Evolutionary conservation across 2,329 filamentous ascomycete species (phyloP).

Genomic region (Nigrograna mackinnonii): DNA sequence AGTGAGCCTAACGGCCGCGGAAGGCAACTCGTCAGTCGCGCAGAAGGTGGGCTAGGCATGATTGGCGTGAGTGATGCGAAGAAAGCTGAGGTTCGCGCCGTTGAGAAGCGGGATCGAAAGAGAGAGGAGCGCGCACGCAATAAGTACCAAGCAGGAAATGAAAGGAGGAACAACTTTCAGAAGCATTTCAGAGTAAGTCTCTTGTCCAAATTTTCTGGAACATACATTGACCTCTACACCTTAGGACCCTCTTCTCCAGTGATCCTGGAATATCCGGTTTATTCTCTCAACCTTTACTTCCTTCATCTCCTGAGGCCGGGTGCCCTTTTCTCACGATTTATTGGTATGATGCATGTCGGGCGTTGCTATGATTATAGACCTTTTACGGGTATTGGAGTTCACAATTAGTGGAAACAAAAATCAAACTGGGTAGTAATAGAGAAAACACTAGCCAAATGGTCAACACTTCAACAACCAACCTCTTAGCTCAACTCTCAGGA

Average conservation of each 20-base stretch:
- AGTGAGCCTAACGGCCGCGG: constrained; percentile 25
- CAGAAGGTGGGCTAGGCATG: constrained; percentile 77
- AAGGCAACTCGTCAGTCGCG: constrained; percentile 61
- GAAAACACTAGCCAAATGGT: too few relatives aligned
- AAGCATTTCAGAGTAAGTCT: constrained; percentile 66
- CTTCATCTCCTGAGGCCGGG: not conserved
- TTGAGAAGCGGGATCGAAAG: constrained; percentile 71
- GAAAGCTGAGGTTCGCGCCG: constrained; percentile 67
- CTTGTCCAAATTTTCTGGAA: too few relatives aligned
- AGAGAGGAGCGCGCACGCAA: constrained; percentile 64
- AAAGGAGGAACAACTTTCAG: constrained; percentile 77
- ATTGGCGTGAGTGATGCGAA: constrained; percentile 74
- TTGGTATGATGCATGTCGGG: not conserved
- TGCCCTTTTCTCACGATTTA: not conserved
- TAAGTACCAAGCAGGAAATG: constrained; percentile 66
- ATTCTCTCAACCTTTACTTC: not conserved
- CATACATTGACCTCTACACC: too few relatives aligned
- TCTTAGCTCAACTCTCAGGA: too few relatives aligned
- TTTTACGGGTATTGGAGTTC: too few relatives aligned
- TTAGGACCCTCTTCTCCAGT: constrained; percentile 2
- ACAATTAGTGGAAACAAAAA: too few relatives aligned
- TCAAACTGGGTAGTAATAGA: too few relatives aligned
- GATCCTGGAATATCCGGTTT: too few relatives aligned
- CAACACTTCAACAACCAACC: too few relatives aligned
- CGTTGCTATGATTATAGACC: not conserved